Percentiles rank a stretch among this genome's conserved stretches.
These are phyloP conservation scores for Glonium stellatum DNA, from an alignment of 495 filamentous ascomycete genomes.

Conservation along the genomic window DNA sequence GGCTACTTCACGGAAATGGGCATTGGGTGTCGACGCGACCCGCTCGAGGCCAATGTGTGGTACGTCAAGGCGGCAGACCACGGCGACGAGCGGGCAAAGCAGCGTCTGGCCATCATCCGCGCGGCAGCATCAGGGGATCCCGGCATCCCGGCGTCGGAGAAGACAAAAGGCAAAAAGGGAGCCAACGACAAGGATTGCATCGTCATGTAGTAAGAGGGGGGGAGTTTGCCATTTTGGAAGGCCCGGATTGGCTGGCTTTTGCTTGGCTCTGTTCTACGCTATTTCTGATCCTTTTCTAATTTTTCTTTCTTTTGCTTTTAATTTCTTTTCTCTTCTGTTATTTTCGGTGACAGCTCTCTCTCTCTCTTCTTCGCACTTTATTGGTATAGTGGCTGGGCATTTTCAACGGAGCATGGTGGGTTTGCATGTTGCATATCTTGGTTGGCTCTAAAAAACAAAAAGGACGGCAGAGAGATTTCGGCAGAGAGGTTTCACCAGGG, in stretches of 20 bases:
- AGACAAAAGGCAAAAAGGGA: conserved; percentile 28
- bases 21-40: conserved; percentile 87
- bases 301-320: not conserved
- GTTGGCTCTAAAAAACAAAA: not conserved
- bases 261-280: too few species aligned
- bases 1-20: conserved; percentile 99
- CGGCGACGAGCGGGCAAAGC: conserved; percentile 81
- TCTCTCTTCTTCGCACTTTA: too few species aligned
- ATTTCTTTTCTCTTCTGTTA: too few species aligned
- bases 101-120: conserved; percentile 76
- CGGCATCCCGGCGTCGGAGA: conserved; percentile 23
- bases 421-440: not conserved
- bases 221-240: conserved; percentile 1
- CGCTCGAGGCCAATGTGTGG: conserved; percentile 94
- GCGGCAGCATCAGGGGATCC: conserved; percentile 70
- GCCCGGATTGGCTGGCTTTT: not conserved
- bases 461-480: too few species aligned
- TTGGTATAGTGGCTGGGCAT: not conserved
- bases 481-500: too few species aligned
- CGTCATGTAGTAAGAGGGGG: conserved; percentile 31
- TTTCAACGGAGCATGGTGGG: not conserved
- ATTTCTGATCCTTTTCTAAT: too few species aligned
- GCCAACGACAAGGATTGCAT: conserved; percentile 22
- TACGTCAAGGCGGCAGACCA: conserved; percentile 94
- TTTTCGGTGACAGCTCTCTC: too few species aligned